Conservation (phyloP, 352 stramenopile genomes). For the Globisporangium emineosum region DNA sequence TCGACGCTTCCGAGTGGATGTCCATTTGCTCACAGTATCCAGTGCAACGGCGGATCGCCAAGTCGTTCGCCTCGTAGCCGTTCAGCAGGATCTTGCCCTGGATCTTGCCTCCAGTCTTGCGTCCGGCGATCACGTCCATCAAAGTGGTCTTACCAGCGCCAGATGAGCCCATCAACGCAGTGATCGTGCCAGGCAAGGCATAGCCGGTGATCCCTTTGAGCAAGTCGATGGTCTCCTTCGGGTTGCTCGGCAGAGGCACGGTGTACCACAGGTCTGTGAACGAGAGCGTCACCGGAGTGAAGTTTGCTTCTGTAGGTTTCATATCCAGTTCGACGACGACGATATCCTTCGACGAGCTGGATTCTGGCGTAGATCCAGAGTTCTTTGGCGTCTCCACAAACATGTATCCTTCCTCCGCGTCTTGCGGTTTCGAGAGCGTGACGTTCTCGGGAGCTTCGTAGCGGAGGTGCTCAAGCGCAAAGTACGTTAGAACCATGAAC, state of each 20-base stretch:
- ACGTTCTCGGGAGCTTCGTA: constrained; percentile 24
- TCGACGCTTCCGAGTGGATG: constrained; percentile 71
- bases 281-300: constrained; percentile 35
- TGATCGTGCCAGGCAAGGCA: constrained; percentile 50
- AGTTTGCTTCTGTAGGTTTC: no score
- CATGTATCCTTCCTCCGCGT: constrained; percentile 15
- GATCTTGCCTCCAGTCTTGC: constrained; percentile 89
- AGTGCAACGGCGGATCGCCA: constrained; percentile 36
- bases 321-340: no score
- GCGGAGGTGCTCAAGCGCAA: constrained; percentile 28
- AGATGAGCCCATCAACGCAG: constrained; percentile 67
- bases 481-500: constrained; percentile 29
- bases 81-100: constrained; percentile 88
- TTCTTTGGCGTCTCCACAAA: constrained; percentile 1
- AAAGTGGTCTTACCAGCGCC: constrained; percentile 94
- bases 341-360: no score
- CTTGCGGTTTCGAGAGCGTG: constrained; percentile 2
- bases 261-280: constrained; percentile 53
- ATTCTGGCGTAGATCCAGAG: no score
- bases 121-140: constrained; percentile 93
- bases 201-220: constrained; percentile 56
- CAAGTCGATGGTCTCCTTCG: constrained; percentile 40
- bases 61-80: constrained; percentile 72
- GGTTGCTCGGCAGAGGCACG: constrained; percentile 25
- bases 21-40: constrained; percentile 79